phyloP scores from a whole-genome alignment of 1,284 basidiomycete species.

The Cystobasidiaceae sp. region DNA sequence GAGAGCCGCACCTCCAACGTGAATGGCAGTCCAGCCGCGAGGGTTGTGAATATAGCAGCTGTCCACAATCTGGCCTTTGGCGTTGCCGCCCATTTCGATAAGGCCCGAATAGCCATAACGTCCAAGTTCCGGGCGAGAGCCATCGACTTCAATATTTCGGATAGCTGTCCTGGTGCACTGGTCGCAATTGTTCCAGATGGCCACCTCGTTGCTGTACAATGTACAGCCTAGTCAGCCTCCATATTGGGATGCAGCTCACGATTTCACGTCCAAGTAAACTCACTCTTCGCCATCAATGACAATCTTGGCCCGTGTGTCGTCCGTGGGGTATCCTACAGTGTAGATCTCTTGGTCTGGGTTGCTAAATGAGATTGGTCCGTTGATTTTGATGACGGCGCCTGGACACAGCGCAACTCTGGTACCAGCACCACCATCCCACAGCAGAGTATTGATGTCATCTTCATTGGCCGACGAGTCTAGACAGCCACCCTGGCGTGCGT shows the following conservation, averaged over 20 bases:
- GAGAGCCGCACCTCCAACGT: slow-evolving; percentile 33
- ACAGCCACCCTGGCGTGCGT: slow-evolving; percentile 29
- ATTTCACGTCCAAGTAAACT: not conserved
- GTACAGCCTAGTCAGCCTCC: not conserved
- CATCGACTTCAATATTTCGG: slow-evolving; percentile 46
- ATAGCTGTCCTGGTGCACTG: slow-evolving; percentile 36
- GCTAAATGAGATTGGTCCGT: slow-evolving; percentile 50
- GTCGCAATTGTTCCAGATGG: slow-evolving; percentile 40
- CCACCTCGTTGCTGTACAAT: slow-evolving; percentile 35
- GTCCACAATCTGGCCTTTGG: slow-evolving; percentile 38
- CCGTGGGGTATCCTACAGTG: slow-evolving; percentile 50
- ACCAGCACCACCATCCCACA: slow-evolving; percentile 44
- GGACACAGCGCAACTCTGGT: slow-evolving; percentile 51
- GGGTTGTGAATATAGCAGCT: slow-evolving; percentile 37
- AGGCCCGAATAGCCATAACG: slow-evolving; percentile 43
- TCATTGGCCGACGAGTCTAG: slow-evolving; percentile 36
- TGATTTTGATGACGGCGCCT: slow-evolving; percentile 46
- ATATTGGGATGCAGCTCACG: not conserved
- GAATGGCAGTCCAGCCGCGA: slow-evolving; percentile 40
- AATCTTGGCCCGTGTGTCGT: slow-evolving; percentile 48
- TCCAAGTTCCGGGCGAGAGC: slow-evolving; percentile 44
- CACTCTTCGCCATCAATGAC: slow-evolving; percentile 42
- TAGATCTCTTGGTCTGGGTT: slow-evolving; percentile 51
- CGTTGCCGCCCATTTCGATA: slow-evolving; percentile 48
- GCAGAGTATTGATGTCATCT: slow-evolving; percentile 37